Evolutionary conservation across 371 early-diverging fungal genomes (phyloP), one percentile per base, ranked within the genome.

Genomic region (Gilbertella persicaria): DNA sequence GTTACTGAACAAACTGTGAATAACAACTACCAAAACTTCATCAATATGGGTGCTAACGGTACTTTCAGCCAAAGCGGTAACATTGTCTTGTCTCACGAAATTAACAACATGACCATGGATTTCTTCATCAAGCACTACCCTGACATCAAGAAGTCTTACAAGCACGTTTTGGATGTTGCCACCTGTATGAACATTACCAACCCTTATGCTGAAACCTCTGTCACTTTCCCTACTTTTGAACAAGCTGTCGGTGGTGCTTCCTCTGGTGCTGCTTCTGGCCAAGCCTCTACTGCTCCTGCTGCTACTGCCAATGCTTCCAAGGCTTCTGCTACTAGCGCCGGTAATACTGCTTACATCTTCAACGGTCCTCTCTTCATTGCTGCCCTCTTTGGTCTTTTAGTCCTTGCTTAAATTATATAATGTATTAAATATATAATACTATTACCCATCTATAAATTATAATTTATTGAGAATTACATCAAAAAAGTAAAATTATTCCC

Each of bases 71-170:
- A 47, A 23, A 17, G 20, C 20, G 71, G 67, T 55, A 76, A 67
- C 58, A 70, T 73, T 55, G 73, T 73, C 13, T 54, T 73, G 28
- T 64, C 67, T 47, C 78, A 77, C 44, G 74, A 77, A 66, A 66
- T 77, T 36, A 59, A 70, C 53, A 67, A 73, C 48, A 55, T 58
- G 50, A 75, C 75, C 26, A 75, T 78, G 71, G 40, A 55, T 8
- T 56, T 73, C 50, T 69, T 73, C 30, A 48, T 71, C 41, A 52
- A 71, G 30, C 69, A 73, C 53, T 45, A 69, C 30, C 68, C 73
- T 35, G 60, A 64, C 12, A 73, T 78, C 50, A 60, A 64, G 56
- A 55, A 53, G 42, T 53, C 62, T 37, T 67, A 69, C 56, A 62
- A 50, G 35, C 70, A 73, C 37, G 74, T 74, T 23, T 36, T 74